Evolutionary conservation across 345 rosid genomes (phyloP).

Genomic region (Diplotaxis tenuifolia): DNA sequence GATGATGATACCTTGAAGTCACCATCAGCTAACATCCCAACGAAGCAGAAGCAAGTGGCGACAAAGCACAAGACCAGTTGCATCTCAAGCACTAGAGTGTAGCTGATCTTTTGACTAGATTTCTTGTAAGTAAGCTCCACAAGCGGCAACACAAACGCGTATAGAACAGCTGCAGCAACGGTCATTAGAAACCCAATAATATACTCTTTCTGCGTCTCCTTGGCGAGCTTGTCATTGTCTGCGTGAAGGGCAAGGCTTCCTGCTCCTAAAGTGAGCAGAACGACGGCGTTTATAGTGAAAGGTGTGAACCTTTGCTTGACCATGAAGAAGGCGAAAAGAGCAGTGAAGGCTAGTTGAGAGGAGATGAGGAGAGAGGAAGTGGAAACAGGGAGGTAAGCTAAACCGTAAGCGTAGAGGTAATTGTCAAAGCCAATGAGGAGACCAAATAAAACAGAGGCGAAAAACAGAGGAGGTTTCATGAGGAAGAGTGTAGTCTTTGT

Average conservation of each 20-base stretch:
- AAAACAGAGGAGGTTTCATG: constrained; percentile 39
- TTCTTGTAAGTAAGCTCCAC: constrained; percentile 58
- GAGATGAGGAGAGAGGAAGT: constrained; percentile 48
- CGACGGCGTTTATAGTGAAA: constrained; percentile 54
- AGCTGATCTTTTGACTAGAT: constrained; percentile 27
- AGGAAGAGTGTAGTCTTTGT: constrained; percentile 18
- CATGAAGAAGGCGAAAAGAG: constrained; percentile 57
- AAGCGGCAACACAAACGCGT: constrained; percentile 60
- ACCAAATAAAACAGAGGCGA: constrained; percentile 51
- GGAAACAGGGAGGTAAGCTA: constrained; percentile 35
- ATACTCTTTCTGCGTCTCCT: constrained; percentile 46
- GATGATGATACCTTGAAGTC: neutral
- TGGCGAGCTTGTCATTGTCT: constrained; percentile 44
- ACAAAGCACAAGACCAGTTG: neutral
- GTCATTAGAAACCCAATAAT: constrained; percentile 54
- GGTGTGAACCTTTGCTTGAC: constrained; percentile 63
- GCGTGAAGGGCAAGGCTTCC: constrained; percentile 51
- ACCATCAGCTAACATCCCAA: neutral
- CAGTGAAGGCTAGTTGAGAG: constrained; percentile 66
- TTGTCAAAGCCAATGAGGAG: constrained; percentile 53
- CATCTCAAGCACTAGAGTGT: neutral
- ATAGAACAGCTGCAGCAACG: constrained; percentile 47
- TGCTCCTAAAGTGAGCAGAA: constrained; percentile 54
- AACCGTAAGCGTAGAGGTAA: constrained; percentile 65
- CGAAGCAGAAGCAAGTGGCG: neutral